Percentiles rank a stretch among this genome's conserved stretches.
phyloP scores from a whole-genome alignment of 2,329 filamentous ascomycete genomes.

The Pestalotiopsis sp. region DNA sequence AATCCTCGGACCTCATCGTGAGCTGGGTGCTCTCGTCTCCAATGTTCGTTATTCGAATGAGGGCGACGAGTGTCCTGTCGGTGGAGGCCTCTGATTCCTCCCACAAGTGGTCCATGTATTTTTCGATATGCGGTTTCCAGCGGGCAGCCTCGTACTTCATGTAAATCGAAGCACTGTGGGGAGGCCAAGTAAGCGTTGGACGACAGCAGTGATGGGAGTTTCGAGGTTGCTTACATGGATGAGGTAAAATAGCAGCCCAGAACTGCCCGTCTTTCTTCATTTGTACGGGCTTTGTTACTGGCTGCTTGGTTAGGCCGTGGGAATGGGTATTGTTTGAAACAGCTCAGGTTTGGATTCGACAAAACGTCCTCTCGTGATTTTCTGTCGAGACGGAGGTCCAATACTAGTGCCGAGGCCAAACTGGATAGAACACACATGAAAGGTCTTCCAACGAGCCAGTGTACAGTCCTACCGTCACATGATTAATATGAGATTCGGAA shows the following conservation, averaged over 20 bases:
- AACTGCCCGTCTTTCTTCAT: slow-evolving; percentile 24
- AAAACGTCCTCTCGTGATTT: slow-evolving; percentile 17
- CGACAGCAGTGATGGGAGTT: background rate
- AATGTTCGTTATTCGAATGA: slow-evolving; percentile 26
- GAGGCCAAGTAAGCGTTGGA: background rate
- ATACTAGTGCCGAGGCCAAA: slow-evolving; percentile 44
- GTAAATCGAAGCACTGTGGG: slow-evolving; percentile 25
- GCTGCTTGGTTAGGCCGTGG: slow-evolving; percentile 22
- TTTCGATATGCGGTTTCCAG: slow-evolving; percentile 64
- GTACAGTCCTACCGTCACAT: slow-evolving; percentile 35
- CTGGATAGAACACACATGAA: slow-evolving; percentile 47
- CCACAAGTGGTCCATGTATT: slow-evolving; percentile 51
- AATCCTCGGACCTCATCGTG: slow-evolving; percentile 22
- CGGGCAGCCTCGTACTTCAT: slow-evolving; percentile 29
- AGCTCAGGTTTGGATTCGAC: slow-evolving; percentile 22
- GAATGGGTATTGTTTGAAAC: slow-evolving; percentile 21
- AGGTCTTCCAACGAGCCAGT: slow-evolving; percentile 39
- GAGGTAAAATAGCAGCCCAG: slow-evolving; percentile 19
- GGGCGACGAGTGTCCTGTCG: slow-evolving; percentile 50
- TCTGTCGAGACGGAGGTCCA: slow-evolving; percentile 48
- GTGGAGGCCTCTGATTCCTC: slow-evolving; percentile 47
- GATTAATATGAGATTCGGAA: slow-evolving; percentile 8
- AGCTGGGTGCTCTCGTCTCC: slow-evolving; percentile 26
- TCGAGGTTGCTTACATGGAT: slow-evolving; percentile 9
- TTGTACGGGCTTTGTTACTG: slow-evolving; percentile 15